A percentile compares a stretch with the other conserved stretches of the same genome.
These are phyloP conservation scores for Dactylellina haptotyla DNA, from an alignment of 2,329 filamentous ascomycete species.

Conservation along the genomic window DNA sequence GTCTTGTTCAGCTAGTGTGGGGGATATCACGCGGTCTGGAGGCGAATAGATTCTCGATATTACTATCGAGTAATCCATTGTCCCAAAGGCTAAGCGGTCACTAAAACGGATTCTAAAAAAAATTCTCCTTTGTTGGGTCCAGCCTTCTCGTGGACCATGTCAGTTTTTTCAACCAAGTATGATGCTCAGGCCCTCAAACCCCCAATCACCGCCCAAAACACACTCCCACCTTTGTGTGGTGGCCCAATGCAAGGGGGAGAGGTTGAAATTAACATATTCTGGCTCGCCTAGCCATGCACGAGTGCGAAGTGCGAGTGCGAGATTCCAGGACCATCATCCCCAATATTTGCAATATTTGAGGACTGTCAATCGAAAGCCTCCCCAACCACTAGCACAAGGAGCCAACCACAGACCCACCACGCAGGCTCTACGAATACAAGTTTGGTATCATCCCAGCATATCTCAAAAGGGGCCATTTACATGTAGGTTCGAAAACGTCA, in stretches of 20 bases:
- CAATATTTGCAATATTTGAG: slow-evolving; percentile 8
- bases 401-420: neutral
- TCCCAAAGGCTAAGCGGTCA: slow-evolving; percentile 19
- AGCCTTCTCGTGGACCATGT: slow-evolving; percentile 39
- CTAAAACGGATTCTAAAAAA: slow-evolving; percentile 17
- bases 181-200: neutral
- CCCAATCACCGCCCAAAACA: neutral
- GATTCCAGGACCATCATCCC: neutral
- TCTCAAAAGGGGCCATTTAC: too few species aligned
- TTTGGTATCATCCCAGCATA: too few species aligned
- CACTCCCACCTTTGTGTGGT: too few species aligned
- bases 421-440: too few species aligned
- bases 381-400: neutral
- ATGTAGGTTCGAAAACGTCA: too few species aligned
- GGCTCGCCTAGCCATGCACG: slow-evolving; percentile 8
- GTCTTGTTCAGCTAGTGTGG: slow-evolving; percentile 40
- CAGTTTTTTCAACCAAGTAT: neutral
- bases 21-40: slow-evolving; percentile 41
- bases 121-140: slow-evolving; percentile 43
- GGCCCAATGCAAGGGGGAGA: slow-evolving; percentile 1
- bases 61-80: slow-evolving; percentile 29
- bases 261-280: neutral
- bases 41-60: slow-evolving; percentile 19
- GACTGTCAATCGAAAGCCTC: neutral
- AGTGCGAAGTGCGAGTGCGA: neutral